phyloP scores from a whole-genome alignment of 2,329 filamentous ascomycete species.

The Macrophomina phaseolina region DNA sequence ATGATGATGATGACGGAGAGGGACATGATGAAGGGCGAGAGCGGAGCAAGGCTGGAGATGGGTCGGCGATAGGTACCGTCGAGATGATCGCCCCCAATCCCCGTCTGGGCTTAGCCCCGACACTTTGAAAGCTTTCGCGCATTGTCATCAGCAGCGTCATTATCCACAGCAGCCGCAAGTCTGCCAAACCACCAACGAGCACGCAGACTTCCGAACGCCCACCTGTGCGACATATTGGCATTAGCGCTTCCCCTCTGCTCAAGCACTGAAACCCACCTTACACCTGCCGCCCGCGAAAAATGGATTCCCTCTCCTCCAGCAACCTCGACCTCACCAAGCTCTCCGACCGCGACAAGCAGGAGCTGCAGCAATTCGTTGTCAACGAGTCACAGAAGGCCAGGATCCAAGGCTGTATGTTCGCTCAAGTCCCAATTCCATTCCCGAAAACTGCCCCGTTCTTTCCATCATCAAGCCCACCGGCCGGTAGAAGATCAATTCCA shows the following conservation, averaged over 20 bases:
- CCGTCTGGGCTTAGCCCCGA: neutral
- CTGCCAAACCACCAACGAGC: neutral
- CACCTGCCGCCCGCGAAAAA: neutral
- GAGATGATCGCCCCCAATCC: neutral
- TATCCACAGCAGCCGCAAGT: neutral
- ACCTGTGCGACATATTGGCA: neutral
- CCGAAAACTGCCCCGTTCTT: neutral
- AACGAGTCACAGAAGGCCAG: conserved; percentile 86
- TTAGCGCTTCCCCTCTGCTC: neutral
- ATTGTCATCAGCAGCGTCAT: conserved; percentile 26
- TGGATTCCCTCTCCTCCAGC: conserved; percentile 15
- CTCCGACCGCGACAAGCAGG: conserved; percentile 80
- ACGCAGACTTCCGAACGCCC: neutral
- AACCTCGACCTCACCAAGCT: conserved; percentile 71
- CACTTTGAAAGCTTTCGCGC: conserved; percentile 19
- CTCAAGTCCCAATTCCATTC: neutral
- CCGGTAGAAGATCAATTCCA: conserved; percentile 31
- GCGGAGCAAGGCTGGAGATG: neutral
- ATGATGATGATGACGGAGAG: neutral
- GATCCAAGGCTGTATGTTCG: conserved; percentile 57
- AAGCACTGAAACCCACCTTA: neutral
- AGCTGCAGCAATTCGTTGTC: conserved; percentile 83
- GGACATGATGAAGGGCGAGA: neutral
- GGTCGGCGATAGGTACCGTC: conserved; percentile 8
- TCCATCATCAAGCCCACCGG: neutral